Conservation (phyloP, 345 rosid genomes). For the Brassica nigra region DNA sequence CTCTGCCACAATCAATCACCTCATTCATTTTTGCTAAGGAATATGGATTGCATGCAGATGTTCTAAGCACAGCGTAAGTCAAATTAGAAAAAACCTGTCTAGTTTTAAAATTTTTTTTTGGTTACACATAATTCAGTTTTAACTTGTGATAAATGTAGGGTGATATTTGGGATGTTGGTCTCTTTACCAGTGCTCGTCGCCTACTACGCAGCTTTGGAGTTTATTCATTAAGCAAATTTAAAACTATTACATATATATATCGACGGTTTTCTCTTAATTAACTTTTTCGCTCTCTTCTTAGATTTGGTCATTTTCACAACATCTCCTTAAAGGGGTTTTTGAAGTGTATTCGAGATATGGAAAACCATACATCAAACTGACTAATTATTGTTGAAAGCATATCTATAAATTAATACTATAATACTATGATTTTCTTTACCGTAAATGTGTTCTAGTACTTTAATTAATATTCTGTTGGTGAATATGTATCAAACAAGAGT, state of each 20-base stretch:
- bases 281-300: not conserved
- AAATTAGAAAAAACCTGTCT: not conserved
- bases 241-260: not conserved
- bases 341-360: conserved; percentile 18
- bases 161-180: conserved; percentile 70
- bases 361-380: conserved; percentile 8
- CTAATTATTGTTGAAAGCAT: not conserved
- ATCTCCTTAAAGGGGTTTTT: not conserved
- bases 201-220: conserved; percentile 59
- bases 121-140: not conserved
- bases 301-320: not conserved
- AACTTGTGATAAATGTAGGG: conserved; percentile 49
- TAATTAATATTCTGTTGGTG: not conserved
- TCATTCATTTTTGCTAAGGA: conserved; percentile 78
- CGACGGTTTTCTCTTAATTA: not conserved
- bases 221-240: conserved; percentile 26
- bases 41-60: conserved; percentile 74
- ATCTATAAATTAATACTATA: not conserved
- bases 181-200: conserved; percentile 66
- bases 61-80: conserved; percentile 85
- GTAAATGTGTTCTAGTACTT: not conserved
- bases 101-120: too few species aligned
- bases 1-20: conserved; percentile 75
- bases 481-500: not conserved
- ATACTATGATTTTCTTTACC: not conserved